phyloP scores from a whole-genome alignment of 306 rosid genomes.

The Cicer yamashitae region DNA sequence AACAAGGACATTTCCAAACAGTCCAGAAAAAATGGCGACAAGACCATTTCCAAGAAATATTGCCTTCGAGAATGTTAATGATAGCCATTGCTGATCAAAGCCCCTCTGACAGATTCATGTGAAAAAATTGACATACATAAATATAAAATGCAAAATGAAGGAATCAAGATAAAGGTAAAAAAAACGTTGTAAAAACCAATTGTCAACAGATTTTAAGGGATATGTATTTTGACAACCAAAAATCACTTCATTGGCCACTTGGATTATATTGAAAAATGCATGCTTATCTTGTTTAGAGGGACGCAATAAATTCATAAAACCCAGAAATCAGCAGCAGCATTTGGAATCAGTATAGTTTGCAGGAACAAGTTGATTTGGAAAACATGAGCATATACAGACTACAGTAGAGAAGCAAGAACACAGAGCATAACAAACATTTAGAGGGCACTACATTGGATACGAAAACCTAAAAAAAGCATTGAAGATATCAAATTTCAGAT shows the following conservation, averaged over 20 bases:
- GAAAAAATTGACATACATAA: conserved; percentile 39
- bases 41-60: conserved; percentile 96
- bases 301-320: conserved; percentile 6
- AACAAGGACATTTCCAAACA: conserved; percentile 91
- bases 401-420: conserved; percentile 5
- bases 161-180: conserved; percentile 28
- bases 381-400: neutral
- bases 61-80: conserved; percentile 89
- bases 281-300: conserved; percentile 2
- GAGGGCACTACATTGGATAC: neutral
- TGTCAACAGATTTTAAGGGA: neutral
- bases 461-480: conserved; percentile 17
- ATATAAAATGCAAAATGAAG: conserved; percentile 36
- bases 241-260: conserved; percentile 1
- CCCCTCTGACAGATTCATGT: conserved; percentile 70
- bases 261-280: conserved; percentile 20
- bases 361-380: conserved; percentile 6
- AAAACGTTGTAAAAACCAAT: neutral
- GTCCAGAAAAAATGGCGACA: conserved; percentile 82
- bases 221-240: conserved; percentile 4
- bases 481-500: conserved; percentile 22
- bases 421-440: conserved; percentile 15
- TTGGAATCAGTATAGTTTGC: conserved; percentile 34
- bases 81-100: conserved; percentile 95
- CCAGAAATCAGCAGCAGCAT: conserved; percentile 19